These are phyloP conservation scores for Telopea speciosissima DNA, from an alignment of 177 flowering plant species.

Conservation along the genomic window DNA sequence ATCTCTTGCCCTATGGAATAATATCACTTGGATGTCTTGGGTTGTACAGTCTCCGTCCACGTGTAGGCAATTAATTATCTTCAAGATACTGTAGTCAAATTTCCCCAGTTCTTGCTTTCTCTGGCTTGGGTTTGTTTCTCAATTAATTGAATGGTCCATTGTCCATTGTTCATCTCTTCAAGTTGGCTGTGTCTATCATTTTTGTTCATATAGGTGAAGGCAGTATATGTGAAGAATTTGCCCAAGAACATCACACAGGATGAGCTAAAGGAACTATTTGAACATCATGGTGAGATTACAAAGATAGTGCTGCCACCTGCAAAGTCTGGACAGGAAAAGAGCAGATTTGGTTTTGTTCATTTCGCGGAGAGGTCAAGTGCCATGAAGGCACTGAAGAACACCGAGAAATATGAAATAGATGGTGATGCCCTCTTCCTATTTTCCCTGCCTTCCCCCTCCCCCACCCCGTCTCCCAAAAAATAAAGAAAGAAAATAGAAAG, in stretches of 20 bases:
- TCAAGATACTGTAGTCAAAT: not conserved
- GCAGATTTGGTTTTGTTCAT: constrained; percentile 87
- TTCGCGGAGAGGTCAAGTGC: constrained; percentile 79
- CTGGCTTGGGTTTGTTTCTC: not conserved
- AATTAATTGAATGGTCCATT: not conserved
- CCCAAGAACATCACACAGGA: constrained; percentile 72
- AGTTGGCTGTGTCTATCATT: not conserved
- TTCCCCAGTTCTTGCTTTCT: not conserved
- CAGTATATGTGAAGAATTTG: constrained; percentile 78
- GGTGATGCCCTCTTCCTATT: constrained; percentile 31
- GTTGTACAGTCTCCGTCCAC: not conserved
- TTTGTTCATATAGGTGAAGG: constrained; percentile 44
- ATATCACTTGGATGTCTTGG: too few relatives aligned
- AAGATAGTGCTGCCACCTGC: constrained; percentile 84
- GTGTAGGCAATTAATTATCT: not conserved
- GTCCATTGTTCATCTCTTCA: not conserved
- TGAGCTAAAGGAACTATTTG: constrained; percentile 53
- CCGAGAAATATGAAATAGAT: constrained; percentile 80
- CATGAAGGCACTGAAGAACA: constrained; percentile 72
- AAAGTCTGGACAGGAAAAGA: constrained; percentile 71
- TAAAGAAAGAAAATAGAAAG: too few relatives aligned
- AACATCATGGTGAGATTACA: constrained; percentile 78
- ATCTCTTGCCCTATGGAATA: too few relatives aligned
- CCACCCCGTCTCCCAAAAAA: too few relatives aligned
- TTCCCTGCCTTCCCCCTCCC: not conserved